Conservation (phyloP, 1,139 yeast genomes). For the Magnusiomyces suaveolens region DNA sequence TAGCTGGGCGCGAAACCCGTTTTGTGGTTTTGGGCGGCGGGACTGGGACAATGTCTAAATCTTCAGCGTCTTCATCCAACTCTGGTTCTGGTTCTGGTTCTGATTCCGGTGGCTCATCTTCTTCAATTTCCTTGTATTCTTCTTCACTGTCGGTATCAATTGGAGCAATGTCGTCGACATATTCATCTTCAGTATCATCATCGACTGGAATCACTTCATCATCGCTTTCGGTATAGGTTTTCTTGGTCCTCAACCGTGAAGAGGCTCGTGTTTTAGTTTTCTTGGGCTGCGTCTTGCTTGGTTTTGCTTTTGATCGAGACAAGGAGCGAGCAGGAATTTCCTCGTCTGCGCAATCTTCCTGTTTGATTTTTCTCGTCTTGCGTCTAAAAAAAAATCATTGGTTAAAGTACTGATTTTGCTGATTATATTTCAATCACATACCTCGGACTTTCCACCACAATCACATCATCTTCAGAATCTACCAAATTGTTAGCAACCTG, state of each 20-base stretch:
- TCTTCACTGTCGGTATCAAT: conserved; percentile 5
- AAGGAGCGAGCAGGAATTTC: background rate
- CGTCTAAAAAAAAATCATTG: background rate
- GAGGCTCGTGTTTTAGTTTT: background rate
- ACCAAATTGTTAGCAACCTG: background rate
- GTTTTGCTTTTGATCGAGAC: background rate
- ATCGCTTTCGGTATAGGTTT: background rate
- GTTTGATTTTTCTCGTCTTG: conserved; percentile 1
- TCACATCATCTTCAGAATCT: conserved; percentile 10
- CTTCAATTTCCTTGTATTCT: background rate
- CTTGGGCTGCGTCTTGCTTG: background rate
- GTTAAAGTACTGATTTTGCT: background rate
- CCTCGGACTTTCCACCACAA: background rate
- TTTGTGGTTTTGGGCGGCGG: too few species aligned
- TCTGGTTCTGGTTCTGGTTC: too few species aligned
- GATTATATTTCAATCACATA: background rate
- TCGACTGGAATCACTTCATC: conserved; percentile 29
- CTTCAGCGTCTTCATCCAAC: too few species aligned
- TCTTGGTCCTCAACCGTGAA: background rate
- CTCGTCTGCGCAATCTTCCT: conserved; percentile 3
- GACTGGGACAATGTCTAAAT: too few species aligned
- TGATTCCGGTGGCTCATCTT: too few species aligned
- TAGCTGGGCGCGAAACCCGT: too few species aligned
- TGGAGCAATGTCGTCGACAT: background rate
- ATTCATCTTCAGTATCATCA: conserved; percentile 29